Evolutionary conservation across 805 yeast species (phyloP), one percentile per base, ranked within the genome.

Genomic region (Pichia paraexigua): DNA sequence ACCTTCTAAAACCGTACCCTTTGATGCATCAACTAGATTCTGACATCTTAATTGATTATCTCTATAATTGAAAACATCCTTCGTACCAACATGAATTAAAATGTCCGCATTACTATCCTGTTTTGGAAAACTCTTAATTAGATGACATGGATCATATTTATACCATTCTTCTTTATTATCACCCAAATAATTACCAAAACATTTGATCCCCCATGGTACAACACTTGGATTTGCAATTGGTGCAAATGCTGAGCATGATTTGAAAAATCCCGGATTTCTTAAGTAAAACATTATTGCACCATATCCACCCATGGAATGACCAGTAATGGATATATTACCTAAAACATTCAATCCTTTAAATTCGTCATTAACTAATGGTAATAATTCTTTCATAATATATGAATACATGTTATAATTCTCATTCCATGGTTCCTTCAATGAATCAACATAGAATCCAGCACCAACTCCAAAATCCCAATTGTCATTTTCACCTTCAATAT

Each of bases 251-350:
- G 88, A 79, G 42, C 87, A 91, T 1, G 94, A 82, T 64, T 79
- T 79, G 73, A 85, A 92, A 60, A 72, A 73, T 1, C 82, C 84
- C 1, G 91, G 87, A 65, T 85, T 80, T 56, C 75, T 78, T 53
- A 92, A 69, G 58, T 74, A 78, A 17, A 79, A 76, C 54, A 85
- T 71, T 54, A 92, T 69, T 0, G 99, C 95, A 52, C 98, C 99
- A 65, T 79, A 88, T 1, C 99, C 99, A 47, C 99, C 99, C 98
- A 94, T 94, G 1, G 99, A 94, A 67, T 94, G 98, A 43, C 99
- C 99, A n/a, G 94, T 82, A 57, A 92, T 80, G 21, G 92, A 78
- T 48, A 82, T 76, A 41, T 78, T 83, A 41, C 70, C 65, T 11
- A 47, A 10, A 55, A 84, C 82, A 67, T 92, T 89, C 54, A 92